phyloP scores from a whole-genome alignment of 495 filamentous ascomycete species.

The Aspergillus diversus region DNA sequence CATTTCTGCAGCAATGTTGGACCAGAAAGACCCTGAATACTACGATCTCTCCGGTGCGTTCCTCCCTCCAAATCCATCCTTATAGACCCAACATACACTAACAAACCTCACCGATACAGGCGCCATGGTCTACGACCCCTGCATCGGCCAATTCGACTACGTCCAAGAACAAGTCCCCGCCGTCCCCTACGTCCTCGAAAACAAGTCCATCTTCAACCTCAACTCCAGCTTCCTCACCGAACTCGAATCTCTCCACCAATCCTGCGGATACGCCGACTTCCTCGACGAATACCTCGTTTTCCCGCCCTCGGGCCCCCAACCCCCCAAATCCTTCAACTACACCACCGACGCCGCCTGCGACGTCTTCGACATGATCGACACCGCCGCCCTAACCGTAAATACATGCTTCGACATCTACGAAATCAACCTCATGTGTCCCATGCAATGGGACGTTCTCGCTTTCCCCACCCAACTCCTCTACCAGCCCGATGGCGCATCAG shows the following conservation, averaged over 20 bases:
- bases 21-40: conserved; percentile 51
- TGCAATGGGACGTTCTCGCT: conserved; percentile 52
- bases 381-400: conserved; percentile 52
- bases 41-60: conserved; percentile 38
- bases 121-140: conserved; percentile 46
- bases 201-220: conserved; percentile 58
- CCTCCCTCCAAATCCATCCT: neutral
- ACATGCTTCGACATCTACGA: conserved; percentile 67
- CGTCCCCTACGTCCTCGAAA: conserved; percentile 54
- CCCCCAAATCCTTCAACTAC: conserved; percentile 40
- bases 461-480: conserved; percentile 48
- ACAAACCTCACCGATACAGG: conserved; percentile 23
- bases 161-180: conserved; percentile 46
- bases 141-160: conserved; percentile 46
- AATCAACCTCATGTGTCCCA: conserved; percentile 49
- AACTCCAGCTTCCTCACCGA: conserved; percentile 56
- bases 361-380: conserved; percentile 52
- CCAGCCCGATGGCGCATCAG: conserved; percentile 41
- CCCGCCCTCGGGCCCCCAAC: conserved; percentile 50
- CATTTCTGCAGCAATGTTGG: conserved; percentile 55
- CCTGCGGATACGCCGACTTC: conserved; percentile 60
- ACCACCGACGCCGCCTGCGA: conserved; percentile 49
- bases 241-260: conserved; percentile 51
- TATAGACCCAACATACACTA: neutral
- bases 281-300: conserved; percentile 59